Conservation (phyloP, 345 rosid species). For the Syzygium aromaticum region DNA sequence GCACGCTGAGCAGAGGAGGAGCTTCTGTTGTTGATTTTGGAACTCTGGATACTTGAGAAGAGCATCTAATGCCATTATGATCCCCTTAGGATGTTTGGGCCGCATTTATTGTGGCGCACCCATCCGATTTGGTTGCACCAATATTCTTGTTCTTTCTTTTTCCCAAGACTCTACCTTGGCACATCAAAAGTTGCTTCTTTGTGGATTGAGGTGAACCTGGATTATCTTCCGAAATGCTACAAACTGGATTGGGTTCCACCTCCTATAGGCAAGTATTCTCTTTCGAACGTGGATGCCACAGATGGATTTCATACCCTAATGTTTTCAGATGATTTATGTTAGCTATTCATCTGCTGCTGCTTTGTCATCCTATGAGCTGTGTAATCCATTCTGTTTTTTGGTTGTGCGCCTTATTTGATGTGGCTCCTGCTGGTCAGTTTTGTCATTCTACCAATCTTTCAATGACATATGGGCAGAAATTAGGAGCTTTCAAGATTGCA, state of each 20-base stretch:
- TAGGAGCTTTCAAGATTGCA: neutral
- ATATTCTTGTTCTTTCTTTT: neutral
- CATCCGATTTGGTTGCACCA: neutral
- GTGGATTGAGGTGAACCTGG: slow-evolving; percentile 1
- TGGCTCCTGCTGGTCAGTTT: neutral
- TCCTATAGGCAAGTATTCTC: slow-evolving; percentile 2
- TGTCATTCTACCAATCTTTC: neutral
- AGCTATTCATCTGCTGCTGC: neutral
- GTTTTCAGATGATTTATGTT: neutral
- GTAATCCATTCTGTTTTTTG: neutral
- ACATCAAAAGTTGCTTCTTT: neutral
- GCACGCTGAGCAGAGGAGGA: neutral
- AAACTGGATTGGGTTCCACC: neutral
- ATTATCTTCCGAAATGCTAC: neutral
- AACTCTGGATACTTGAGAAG: neutral
- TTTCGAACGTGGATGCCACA: neutral
- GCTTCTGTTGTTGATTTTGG: neutral
- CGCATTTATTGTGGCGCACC: neutral
- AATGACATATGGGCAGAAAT: neutral
- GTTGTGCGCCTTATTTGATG: neutral
- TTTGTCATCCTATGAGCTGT: neutral
- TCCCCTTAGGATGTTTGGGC: neutral
- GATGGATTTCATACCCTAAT: neutral
- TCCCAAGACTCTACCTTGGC: neutral
- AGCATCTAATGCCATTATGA: neutral